Conservation (phyloP, 345 rosid genomes). For the Citrus australasica region DNA sequence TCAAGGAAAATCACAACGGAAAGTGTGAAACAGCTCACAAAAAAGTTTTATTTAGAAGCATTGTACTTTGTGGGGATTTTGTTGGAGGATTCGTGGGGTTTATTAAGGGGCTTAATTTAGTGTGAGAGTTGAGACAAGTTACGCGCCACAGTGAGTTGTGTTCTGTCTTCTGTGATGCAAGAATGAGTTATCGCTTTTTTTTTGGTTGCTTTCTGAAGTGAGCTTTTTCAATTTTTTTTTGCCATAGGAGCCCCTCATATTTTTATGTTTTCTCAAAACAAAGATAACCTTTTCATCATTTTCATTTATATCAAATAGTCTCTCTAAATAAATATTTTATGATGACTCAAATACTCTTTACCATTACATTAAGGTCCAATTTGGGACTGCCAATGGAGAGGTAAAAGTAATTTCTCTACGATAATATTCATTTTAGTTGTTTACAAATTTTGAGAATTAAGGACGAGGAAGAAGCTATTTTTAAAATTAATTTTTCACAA, state of each 20-base stretch:
- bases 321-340: too few relatives aligned
- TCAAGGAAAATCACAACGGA: not conserved
- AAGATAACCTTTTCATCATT: not conserved
- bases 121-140: conserved; percentile 2
- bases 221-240: not conserved
- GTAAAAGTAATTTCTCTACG: not conserved
- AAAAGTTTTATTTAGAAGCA: not conserved
- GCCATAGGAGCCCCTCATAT: not conserved
- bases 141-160: conserved; percentile 20
- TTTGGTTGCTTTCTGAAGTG: conserved; percentile 8
- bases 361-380: not conserved
- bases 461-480: too few relatives aligned
- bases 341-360: too few relatives aligned
- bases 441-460: too few relatives aligned
- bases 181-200: not conserved
- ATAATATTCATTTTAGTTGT: not conserved
- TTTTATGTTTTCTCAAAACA: not conserved
- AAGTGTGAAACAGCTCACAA: conserved; percentile 3
- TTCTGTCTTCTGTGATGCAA: not conserved
- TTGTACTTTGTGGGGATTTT: not conserved
- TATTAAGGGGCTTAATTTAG: conserved; percentile 1
- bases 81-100: not conserved
- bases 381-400: not conserved
- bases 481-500: too few relatives aligned
- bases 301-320: not conserved